Evolutionary conservation across 2,329 filamentous ascomycete genomes (phyloP).

Genomic region (Epichloe scottii): DNA sequence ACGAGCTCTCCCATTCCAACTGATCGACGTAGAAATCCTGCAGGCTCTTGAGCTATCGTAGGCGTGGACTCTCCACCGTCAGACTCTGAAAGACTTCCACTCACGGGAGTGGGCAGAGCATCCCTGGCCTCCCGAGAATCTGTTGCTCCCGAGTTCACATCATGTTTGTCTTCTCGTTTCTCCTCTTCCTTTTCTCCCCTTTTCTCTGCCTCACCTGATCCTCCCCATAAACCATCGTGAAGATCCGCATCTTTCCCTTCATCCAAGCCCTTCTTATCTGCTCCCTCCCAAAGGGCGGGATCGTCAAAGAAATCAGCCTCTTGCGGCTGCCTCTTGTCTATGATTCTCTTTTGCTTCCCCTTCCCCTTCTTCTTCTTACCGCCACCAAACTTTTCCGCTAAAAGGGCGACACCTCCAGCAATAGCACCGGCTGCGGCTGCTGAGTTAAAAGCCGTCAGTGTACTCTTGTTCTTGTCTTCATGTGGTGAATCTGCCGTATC

Average conservation of each 20-base stretch:
- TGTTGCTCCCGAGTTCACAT: neutral
- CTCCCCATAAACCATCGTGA: slow-evolving; percentile 19
- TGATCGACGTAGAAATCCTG: slow-evolving; percentile 19
- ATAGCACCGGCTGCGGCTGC: slow-evolving; percentile 10
- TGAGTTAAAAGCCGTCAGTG: slow-evolving; percentile 13
- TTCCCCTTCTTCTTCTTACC: slow-evolving; percentile 12
- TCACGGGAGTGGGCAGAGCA: slow-evolving; percentile 6
- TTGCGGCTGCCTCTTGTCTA: slow-evolving; percentile 25
- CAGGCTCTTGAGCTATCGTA: slow-evolving; percentile 8
- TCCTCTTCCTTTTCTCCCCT: slow-evolving; percentile 2
- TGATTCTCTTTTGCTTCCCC: slow-evolving; percentile 20
- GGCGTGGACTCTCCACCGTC: slow-evolving; percentile 13
- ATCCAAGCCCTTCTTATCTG: slow-evolving; percentile 23
- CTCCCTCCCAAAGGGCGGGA: slow-evolving; percentile 30
- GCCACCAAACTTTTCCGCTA: slow-evolving; percentile 23
- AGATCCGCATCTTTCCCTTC: slow-evolving; percentile 10
- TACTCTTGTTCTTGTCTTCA: neutral
- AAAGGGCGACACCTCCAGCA: slow-evolving; percentile 20
- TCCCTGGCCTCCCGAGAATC: slow-evolving; percentile 4
- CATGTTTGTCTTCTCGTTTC: slow-evolving; percentile 2
- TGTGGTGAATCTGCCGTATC: neutral
- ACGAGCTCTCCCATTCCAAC: slow-evolving; percentile 18
- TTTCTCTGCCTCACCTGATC: slow-evolving; percentile 5
- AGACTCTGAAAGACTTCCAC: slow-evolving; percentile 11
- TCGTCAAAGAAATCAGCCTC: slow-evolving; percentile 34